phyloP scores from a whole-genome alignment of 2,329 filamentous ascomycete genomes.

The Fusarium hostae region DNA sequence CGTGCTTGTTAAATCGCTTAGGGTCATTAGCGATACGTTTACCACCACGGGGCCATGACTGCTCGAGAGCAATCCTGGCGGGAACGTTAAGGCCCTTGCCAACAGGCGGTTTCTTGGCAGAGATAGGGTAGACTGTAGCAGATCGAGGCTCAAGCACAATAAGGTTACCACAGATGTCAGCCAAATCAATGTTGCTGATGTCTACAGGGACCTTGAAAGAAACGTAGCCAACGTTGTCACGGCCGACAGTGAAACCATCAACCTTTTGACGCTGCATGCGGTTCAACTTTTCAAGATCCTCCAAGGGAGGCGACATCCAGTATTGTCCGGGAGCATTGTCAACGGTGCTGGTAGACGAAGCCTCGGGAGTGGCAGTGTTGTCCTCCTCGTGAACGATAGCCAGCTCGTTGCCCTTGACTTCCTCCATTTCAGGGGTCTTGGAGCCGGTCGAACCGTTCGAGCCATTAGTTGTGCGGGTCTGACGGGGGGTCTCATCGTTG shows the following conservation, averaged over 20 bases:
- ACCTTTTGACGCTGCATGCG: constrained; percentile 81
- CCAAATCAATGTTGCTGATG: constrained; percentile 79
- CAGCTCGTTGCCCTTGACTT: constrained; percentile 79
- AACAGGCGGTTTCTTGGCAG: constrained; percentile 80
- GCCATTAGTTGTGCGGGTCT: constrained; percentile 61
- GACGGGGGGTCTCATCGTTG: constrained; percentile 56
- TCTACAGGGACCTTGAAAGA: constrained; percentile 86
- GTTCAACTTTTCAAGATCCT: constrained; percentile 82
- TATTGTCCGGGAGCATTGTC: constrained; percentile 77
- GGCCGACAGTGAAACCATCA: constrained; percentile 81
- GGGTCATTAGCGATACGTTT: constrained; percentile 65
- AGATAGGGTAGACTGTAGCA: constrained; percentile 86
- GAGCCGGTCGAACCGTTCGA: constrained; percentile 48
- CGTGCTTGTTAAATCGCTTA: constrained; percentile 80
- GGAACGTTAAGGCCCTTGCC: constrained; percentile 94
- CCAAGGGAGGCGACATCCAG: constrained; percentile 82
- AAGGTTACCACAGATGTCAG: constrained; percentile 81
- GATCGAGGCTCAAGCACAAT: constrained; percentile 81
- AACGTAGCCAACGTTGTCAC: constrained; percentile 82
- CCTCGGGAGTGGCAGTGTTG: constrained; percentile 45
- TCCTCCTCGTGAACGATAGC: constrained; percentile 82
- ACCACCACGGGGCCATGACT: constrained; percentile 84
- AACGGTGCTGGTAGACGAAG: constrained; percentile 37
- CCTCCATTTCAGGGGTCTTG: constrained; percentile 72
- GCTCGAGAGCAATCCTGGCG: constrained; percentile 85